phyloP scores from a whole-genome alignment of 345 rosid species.

The Abelmoschus esculentus region DNA sequence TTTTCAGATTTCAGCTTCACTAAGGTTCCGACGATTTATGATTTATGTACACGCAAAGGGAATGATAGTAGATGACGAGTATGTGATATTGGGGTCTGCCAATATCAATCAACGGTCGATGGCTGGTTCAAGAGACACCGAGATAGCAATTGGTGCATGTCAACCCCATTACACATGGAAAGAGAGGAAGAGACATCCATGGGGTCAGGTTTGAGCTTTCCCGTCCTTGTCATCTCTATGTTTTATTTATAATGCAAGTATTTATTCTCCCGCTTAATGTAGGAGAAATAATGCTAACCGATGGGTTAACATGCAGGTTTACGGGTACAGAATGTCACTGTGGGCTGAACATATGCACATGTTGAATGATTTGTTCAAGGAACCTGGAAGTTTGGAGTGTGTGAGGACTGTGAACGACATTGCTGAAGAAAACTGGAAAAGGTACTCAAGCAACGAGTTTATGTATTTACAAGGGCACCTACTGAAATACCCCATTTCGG shows the following conservation, averaged over 20 bases:
- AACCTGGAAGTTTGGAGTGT: conserved; percentile 56
- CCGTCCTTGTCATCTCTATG: neutral
- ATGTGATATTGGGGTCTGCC: conserved; percentile 70
- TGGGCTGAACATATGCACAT: conserved; percentile 81
- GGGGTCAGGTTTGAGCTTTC: conserved; percentile 47
- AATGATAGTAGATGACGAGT: neutral
- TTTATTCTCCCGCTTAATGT: neutral
- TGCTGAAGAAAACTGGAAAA: conserved; percentile 70
- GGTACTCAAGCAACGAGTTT: conserved; percentile 37
- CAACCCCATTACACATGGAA: conserved; percentile 64
- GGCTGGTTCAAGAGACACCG: conserved; percentile 83
- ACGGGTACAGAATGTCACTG: conserved; percentile 73
- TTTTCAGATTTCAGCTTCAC: neutral
- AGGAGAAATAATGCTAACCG: neutral
- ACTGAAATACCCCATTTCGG: conserved; percentile 57
- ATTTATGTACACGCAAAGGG: conserved; percentile 12
- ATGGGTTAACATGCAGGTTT: conserved; percentile 38
- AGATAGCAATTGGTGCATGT: conserved; percentile 83
- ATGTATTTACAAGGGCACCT: conserved; percentile 60
- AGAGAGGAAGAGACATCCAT: conserved; percentile 44
- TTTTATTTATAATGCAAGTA: neutral
- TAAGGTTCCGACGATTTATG: neutral
- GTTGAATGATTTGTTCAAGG: conserved; percentile 35
- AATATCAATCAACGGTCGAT: conserved; percentile 78
- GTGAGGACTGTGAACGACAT: conserved; percentile 52